Evolutionary conservation across 2,329 filamentous ascomycete species (phyloP).

Genomic region (Cordyceps militaris): DNA sequence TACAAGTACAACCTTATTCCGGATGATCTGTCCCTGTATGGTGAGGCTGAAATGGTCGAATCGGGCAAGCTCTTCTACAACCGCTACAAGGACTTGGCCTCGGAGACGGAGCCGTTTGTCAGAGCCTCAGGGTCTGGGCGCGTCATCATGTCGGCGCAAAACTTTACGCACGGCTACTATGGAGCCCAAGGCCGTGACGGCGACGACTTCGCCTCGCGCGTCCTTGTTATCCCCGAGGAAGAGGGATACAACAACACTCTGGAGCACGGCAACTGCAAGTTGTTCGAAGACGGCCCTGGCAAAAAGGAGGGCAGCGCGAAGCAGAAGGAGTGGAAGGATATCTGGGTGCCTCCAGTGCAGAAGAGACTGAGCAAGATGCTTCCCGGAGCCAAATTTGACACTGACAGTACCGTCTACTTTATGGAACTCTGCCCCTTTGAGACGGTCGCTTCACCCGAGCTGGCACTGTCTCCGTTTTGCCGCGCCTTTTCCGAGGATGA

Average conservation of each 20-base stretch:
- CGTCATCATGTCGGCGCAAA: conserved; percentile 66
- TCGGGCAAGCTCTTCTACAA: conserved; percentile 70
- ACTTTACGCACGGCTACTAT: conserved; percentile 72
- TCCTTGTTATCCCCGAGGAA: conserved; percentile 65
- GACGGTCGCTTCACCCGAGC: conserved; percentile 57
- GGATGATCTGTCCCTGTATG: conserved; percentile 62
- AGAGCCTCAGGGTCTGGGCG: conserved; percentile 63
- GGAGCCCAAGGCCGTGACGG: conserved; percentile 28
- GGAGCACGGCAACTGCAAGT: conserved; percentile 62
- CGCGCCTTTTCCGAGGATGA: conserved; percentile 63
- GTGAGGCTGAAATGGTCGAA: conserved; percentile 61
- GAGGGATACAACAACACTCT: conserved; percentile 71
- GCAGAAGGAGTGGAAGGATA: conserved; percentile 50
- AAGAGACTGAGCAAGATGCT: conserved; percentile 62
- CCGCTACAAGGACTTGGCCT: conserved; percentile 60
- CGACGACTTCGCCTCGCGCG: conserved; percentile 42
- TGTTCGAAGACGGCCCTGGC: conserved; percentile 57
- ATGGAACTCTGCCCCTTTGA: conserved; percentile 90
- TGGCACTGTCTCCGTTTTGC: conserved; percentile 62
- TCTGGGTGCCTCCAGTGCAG: conserved; percentile 63
- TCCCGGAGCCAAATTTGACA: conserved; percentile 57
- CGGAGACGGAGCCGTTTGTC: conserved; percentile 56
- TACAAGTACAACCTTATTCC: conserved; percentile 66
- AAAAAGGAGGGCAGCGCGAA: conserved; percentile 41
- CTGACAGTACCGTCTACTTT: conserved; percentile 57